Evolutionary conservation across 345 rosid genomes (phyloP), one percentile per base, ranked within the genome.

Genomic region (Acer yangbiense): DNA sequence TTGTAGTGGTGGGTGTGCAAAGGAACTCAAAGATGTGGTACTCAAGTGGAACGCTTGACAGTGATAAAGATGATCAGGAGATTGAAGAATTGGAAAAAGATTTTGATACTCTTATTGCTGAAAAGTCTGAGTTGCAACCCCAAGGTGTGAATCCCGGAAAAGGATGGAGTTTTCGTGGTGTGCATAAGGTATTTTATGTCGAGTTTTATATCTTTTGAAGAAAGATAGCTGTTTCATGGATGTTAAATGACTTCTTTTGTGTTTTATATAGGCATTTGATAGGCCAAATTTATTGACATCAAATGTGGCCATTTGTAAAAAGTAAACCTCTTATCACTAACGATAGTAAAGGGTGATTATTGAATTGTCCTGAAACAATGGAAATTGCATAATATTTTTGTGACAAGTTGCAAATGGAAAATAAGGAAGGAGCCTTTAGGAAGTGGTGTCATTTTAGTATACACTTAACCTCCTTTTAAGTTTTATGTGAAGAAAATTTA

Each of bases 121-220:
- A 79, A 8, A 95, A 83, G 86, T 87, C 84, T 43, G 97, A 88
- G 82, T 78, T 86, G 61, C 81, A 78, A 67, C 91, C 90, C 73
- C 99, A 91, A n/a, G 91, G 95, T 21, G 99, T 96, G 71, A 92
- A 91, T 86, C 99, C 98, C 12, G 83, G 81, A 78, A 94, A 84
- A 80, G 99, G 99, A 64, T 96, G 98, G 98, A 89, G 85, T 20
- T 92, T 81, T 72, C 98, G 98, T 54, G 99, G 99, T 73, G 99
- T 96, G 8, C 98, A 92, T 73, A 89, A 86, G 98, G 99, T 94
- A 91, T 61, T 39, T 50, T 17, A 43, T 58, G 3, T 62, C 58
- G 21, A 58, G 9, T 27, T n/a, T 23, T 68, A 12, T 68, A 16
- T 60, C 23, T 60, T 4, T 18, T 2, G 5, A 48, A 39, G 71